Conservation (phyloP, 202 grass and related monocot species). For the Bolboschoenoplectus hybrid region DNA sequence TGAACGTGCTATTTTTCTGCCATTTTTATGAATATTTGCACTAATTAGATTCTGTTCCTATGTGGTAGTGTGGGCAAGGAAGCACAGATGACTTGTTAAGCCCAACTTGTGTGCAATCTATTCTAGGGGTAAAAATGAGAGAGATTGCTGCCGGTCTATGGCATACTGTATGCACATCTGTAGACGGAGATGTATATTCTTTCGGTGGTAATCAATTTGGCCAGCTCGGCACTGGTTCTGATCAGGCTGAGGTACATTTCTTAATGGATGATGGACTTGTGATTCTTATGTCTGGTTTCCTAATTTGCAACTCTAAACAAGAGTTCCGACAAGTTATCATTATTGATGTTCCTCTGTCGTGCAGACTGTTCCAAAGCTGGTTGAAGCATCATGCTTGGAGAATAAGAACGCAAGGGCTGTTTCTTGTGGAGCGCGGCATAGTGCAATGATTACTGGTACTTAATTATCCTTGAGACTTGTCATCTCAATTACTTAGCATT, state of each 20-base stretch:
- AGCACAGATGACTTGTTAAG: slow-evolving; percentile 89
- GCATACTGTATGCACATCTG: slow-evolving; percentile 90
- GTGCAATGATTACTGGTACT: slow-evolving; percentile 93
- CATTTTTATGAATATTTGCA: slow-evolving; percentile 16
- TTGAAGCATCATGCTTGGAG: slow-evolving; percentile 87
- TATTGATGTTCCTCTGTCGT: slow-evolving; percentile 41
- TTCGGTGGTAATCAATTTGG: slow-evolving; percentile 99
- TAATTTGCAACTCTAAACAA: slow-evolving; percentile 19
- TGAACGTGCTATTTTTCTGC: neutral
- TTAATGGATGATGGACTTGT: neutral
- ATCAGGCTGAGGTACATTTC: slow-evolving; percentile 85
- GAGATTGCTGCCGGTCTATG: slow-evolving; percentile 84
- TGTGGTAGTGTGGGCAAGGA: slow-evolving; percentile 87
- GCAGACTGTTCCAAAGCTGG: slow-evolving; percentile 88
- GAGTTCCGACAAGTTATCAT: neutral
- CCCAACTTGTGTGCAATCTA: slow-evolving; percentile 87
- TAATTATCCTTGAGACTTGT: neutral
- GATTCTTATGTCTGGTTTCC: slow-evolving; percentile 10
- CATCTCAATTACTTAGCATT: neutral
- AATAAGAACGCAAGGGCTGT: slow-evolving; percentile 77
- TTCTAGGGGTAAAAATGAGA: slow-evolving; percentile 87
- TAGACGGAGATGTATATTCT: slow-evolving; percentile 90
- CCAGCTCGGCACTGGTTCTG: slow-evolving; percentile 96
- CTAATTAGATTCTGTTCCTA: slow-evolving; percentile 35
- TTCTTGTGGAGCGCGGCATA: slow-evolving; percentile 96